These are phyloP conservation scores for Verticillium nonalfalfae DNA, from an alignment of 2,329 filamentous ascomycete genomes.

Conservation along the genomic window DNA sequence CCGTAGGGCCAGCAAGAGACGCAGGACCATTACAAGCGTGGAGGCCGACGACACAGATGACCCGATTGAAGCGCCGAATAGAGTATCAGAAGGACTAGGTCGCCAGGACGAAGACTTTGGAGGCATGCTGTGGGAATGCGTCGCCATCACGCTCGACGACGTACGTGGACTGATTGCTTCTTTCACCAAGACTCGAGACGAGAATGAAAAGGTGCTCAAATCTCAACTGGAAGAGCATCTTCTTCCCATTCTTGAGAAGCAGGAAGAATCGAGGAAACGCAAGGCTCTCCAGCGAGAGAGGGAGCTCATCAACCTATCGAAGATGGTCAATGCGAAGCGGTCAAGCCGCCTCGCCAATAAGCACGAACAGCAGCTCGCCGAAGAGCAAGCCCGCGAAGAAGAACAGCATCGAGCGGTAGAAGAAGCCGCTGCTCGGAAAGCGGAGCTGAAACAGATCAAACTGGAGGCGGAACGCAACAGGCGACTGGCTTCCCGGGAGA, in stretches of 20 bases:
- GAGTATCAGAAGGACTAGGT: not conserved
- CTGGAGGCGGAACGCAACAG: slow-evolving; percentile 70
- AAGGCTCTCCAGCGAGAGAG: slow-evolving; percentile 64
- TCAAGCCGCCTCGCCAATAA: slow-evolving; percentile 85
- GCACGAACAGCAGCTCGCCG: slow-evolving; percentile 68
- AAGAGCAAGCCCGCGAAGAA: slow-evolving; percentile 65
- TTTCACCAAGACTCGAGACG: slow-evolving; percentile 70
- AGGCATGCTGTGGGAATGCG: slow-evolving; percentile 81
- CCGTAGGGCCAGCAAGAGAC: slow-evolving; percentile 65
- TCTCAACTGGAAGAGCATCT: slow-evolving; percentile 70
- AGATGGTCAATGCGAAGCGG: slow-evolving; percentile 88
- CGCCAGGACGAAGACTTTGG: slow-evolving; percentile 59
- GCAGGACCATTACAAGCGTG: slow-evolving; percentile 46
- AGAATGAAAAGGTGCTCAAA: slow-evolving; percentile 75
- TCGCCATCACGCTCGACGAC: slow-evolving; percentile 76
- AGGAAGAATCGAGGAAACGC: slow-evolving; percentile 67
- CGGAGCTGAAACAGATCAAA: slow-evolving; percentile 53
- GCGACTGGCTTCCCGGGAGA: slow-evolving; percentile 76
- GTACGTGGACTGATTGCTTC: slow-evolving; percentile 65
- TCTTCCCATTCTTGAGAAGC: slow-evolving; percentile 76
- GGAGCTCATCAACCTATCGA: slow-evolving; percentile 74
- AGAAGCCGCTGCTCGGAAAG: slow-evolving; percentile 58
- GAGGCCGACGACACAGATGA: slow-evolving; percentile 27
- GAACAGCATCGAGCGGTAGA: slow-evolving; percentile 60
- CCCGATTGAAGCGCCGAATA: slow-evolving; percentile 2